A percentile compares a stretch with the other conserved stretches of the same genome.
These are phyloP conservation scores for Corynespora cassiicola DNA, from an alignment of 2,329 filamentous ascomycete species.

Conservation along the genomic window DNA sequence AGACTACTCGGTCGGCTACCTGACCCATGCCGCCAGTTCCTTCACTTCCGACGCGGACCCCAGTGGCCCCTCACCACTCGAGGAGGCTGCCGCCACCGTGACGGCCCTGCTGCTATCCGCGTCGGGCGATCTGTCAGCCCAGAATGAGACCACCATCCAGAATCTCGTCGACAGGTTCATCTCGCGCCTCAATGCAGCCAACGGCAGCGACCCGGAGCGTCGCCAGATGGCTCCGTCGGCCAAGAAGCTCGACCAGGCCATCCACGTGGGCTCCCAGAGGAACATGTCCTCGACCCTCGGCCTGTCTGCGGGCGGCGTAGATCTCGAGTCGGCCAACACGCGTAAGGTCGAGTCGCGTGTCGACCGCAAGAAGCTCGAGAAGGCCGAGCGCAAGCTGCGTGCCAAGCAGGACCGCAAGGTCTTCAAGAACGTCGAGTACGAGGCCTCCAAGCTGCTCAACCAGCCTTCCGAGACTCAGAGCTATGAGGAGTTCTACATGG, in stretches of 20 bases:
- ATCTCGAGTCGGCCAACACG: slow-evolving; percentile 90
- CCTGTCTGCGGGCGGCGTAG: slow-evolving; percentile 81
- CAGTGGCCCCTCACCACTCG: slow-evolving; percentile 74
- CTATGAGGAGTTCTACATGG: slow-evolving; percentile 99
- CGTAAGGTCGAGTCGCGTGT: slow-evolving; percentile 97
- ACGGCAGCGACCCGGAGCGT: slow-evolving; percentile 71
- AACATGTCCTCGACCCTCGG: slow-evolving; percentile 97
- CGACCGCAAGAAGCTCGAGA: slow-evolving; percentile 98
- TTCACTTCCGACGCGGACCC: slow-evolving; percentile 77
- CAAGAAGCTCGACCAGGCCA: slow-evolving; percentile 88
- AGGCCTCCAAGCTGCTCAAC: slow-evolving; percentile 88
- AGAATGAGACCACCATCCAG: slow-evolving; percentile 79
- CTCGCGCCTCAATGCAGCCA: slow-evolving; percentile 75
- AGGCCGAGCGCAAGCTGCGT: slow-evolving; percentile 95
- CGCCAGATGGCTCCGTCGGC: slow-evolving; percentile 76
- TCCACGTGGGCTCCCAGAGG: slow-evolving; percentile 90
- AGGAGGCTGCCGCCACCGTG: slow-evolving; percentile 82
- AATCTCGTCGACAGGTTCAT: slow-evolving; percentile 91
- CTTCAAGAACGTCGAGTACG: slow-evolving; percentile 98
- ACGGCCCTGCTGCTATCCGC: slow-evolving; percentile 91
- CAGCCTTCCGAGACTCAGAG: slow-evolving; percentile 83
- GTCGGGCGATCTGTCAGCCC: slow-evolving; percentile 77
- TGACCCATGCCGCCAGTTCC: slow-evolving; percentile 88
- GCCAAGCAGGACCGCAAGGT: slow-evolving; percentile 98
- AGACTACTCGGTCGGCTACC: slow-evolving; percentile 92